Evolutionary conservation across 1,139 yeast species (phyloP).

Genomic region (Diutina scorzettiae): DNA sequence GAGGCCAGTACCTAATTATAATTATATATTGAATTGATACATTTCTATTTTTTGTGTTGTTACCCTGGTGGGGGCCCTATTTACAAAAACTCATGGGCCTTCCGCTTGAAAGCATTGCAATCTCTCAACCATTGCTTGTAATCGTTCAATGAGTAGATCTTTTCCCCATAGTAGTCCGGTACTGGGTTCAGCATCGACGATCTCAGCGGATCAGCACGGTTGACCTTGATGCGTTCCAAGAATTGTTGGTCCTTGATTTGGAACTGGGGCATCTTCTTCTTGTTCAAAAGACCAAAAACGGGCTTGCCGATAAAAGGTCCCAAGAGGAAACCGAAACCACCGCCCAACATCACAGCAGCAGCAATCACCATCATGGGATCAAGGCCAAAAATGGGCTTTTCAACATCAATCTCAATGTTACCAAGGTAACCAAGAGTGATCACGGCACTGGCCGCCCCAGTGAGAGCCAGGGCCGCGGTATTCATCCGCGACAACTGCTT

Average conservation of each 20-base stretch:
- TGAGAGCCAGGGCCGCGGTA: constrained; percentile 49
- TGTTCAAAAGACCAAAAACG: constrained; percentile 47
- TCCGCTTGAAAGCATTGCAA: constrained; percentile 81
- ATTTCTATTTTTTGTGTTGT: background rate
- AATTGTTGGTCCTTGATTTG: constrained; percentile 59
- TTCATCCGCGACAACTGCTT: constrained; percentile 65
- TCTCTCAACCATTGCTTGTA: constrained; percentile 96
- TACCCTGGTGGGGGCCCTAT: background rate
- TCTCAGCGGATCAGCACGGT: constrained; percentile 89
- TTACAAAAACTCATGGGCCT: constrained; percentile 67
- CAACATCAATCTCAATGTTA: constrained; percentile 71
- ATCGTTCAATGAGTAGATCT: constrained; percentile 73
- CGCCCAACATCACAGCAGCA: constrained; percentile 55
- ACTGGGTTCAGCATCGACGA: constrained; percentile 91
- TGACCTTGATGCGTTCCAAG: constrained; percentile 56
- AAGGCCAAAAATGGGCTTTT: constrained; percentile 71
- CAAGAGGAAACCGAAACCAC: constrained; percentile 64
- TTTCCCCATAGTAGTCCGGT: constrained; percentile 96
- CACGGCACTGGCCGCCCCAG: constrained; percentile 60
- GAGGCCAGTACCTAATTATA: no score
- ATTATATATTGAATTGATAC: no score
- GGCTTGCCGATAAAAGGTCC: constrained; percentile 79
- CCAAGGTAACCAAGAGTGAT: constrained; percentile 69
- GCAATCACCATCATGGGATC: constrained; percentile 76
- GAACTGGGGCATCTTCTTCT: constrained; percentile 33